Percentiles rank a stretch among this genome's conserved stretches.
phyloP scores from a whole-genome alignment of 129 eudicot species.

The Helianthus tuberosus region DNA sequence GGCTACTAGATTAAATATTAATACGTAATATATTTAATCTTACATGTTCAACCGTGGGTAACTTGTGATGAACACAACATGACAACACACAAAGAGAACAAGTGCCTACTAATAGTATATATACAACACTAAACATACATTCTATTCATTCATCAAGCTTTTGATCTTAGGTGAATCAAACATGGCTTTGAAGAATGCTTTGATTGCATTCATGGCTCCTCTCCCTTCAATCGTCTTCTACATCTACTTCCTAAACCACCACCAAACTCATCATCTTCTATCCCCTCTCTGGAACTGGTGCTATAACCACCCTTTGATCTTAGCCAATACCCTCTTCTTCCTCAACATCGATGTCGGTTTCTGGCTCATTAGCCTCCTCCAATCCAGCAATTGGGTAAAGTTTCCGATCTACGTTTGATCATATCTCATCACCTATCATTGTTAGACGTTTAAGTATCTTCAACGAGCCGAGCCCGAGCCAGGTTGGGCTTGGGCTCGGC shows the following conservation, averaged over 20 bases:
- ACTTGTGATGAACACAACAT: too few relatives aligned
- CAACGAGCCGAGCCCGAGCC: too few relatives aligned
- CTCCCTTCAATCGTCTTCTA: slow-evolving; percentile 75
- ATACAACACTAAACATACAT: background rate
- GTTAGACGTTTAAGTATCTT: background rate
- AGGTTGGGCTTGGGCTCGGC: too few relatives aligned
- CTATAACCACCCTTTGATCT: slow-evolving; percentile 63
- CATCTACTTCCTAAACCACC: slow-evolving; percentile 52
- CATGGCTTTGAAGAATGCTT: slow-evolving; percentile 52
- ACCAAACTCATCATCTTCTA: slow-evolving; percentile 29
- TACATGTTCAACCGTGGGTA: too few relatives aligned
- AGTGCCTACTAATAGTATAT: too few relatives aligned
- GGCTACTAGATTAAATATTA: too few relatives aligned
- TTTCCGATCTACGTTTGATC: background rate
- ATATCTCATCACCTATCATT: background rate
- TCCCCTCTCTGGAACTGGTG: slow-evolving; percentile 70
- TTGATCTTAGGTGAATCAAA: slow-evolving; percentile 3
- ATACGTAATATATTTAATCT: too few relatives aligned
- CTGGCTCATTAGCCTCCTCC: slow-evolving; percentile 80
- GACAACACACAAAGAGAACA: too few relatives aligned
- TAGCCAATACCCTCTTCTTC: slow-evolving; percentile 78
- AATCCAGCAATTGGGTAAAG: slow-evolving; percentile 84
- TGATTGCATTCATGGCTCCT: slow-evolving; percentile 61
- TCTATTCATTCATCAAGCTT: background rate
- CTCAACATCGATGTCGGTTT: slow-evolving; percentile 72